Evolutionary conservation across 2,329 filamentous ascomycete species (phyloP).

Genomic region (Aspergillus uvarum): DNA sequence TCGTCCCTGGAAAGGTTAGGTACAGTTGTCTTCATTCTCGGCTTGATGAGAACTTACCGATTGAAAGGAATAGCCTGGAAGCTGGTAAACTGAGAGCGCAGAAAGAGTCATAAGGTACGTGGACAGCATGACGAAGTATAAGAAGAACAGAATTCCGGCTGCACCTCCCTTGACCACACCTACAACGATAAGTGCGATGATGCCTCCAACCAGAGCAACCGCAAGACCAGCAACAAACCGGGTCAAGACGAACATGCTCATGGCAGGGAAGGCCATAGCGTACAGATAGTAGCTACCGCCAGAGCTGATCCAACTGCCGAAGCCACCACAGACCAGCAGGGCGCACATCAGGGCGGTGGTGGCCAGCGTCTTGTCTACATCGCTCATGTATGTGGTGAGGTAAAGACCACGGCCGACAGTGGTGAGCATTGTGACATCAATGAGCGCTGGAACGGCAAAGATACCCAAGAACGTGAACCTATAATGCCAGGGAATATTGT

Average conservation of each 20-base stretch:
- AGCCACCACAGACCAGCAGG: constrained; percentile 58
- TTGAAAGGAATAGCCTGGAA: constrained; percentile 52
- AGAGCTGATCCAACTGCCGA: constrained; percentile 63
- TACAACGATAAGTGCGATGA: constrained; percentile 55
- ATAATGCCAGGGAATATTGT: constrained; percentile 47
- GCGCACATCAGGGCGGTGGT: constrained; percentile 59
- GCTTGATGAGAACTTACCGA: constrained; percentile 31
- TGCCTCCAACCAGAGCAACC: constrained; percentile 51
- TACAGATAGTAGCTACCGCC: constrained; percentile 62
- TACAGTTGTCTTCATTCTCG: not conserved
- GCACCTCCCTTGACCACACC: constrained; percentile 44
- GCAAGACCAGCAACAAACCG: constrained; percentile 50
- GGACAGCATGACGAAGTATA: constrained; percentile 58
- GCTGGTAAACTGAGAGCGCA: constrained; percentile 53
- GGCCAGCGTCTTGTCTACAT: constrained; percentile 48
- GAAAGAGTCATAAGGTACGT: constrained; percentile 54
- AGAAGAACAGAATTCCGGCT: constrained; percentile 56
- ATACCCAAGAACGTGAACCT: constrained; percentile 59
- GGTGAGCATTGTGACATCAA: constrained; percentile 60
- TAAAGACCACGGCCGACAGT: constrained; percentile 61
- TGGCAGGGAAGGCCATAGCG: constrained; percentile 55
- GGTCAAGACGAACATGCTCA: constrained; percentile 55
- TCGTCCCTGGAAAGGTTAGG: constrained; percentile 39
- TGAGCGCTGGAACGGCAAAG: constrained; percentile 61
- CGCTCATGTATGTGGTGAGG: constrained; percentile 57